Percentiles rank a stretch among this genome's conserved stretches.
Conservation (phyloP, 2,329 filamentous ascomycete genomes). For the Phialocephala subalpina region DNA sequence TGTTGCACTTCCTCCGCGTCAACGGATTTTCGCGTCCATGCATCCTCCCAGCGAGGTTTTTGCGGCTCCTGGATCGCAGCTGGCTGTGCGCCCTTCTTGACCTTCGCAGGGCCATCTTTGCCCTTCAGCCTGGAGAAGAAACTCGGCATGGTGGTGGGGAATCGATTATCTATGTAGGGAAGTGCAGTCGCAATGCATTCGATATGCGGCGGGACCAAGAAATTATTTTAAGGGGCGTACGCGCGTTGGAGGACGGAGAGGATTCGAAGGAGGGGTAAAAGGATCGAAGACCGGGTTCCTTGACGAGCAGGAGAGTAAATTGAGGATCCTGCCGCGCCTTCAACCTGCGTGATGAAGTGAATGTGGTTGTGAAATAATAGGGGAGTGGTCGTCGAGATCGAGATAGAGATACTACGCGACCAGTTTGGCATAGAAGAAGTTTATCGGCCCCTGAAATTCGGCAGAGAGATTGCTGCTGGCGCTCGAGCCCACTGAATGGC, state of each 20-base stretch:
- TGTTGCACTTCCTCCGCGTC: constrained; percentile 92
- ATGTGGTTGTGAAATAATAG: constrained; percentile 10
- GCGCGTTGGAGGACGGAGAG: not conserved
- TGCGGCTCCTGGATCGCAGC: constrained; percentile 60
- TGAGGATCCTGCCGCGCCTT: constrained; percentile 2
- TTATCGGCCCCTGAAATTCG: constrained; percentile 25
- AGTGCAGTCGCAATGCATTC: constrained; percentile 24
- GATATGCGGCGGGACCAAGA: not conserved
- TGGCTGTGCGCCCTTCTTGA: constrained; percentile 69
- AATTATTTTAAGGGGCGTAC: constrained; percentile 8
- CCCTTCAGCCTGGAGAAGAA: constrained; percentile 61
- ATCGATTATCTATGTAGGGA: not conserved
- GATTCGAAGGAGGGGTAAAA: constrained; percentile 3
- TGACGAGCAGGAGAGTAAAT: not conserved
- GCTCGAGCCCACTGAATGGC: not conserved
- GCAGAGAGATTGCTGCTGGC: constrained; percentile 17
- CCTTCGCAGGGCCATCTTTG: constrained; percentile 70
- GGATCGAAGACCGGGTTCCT: not conserved
- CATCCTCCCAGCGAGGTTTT: constrained; percentile 86
- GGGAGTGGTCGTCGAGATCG: not conserved
- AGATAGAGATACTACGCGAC: constrained; percentile 14
- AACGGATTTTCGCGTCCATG: constrained; percentile 83
- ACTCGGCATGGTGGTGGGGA: constrained; percentile 37
- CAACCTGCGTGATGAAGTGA: not conserved
- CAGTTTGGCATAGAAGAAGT: constrained; percentile 22